phyloP scores from a whole-genome alignment of 257 asterid species.

The Lavandula angustifolia region DNA sequence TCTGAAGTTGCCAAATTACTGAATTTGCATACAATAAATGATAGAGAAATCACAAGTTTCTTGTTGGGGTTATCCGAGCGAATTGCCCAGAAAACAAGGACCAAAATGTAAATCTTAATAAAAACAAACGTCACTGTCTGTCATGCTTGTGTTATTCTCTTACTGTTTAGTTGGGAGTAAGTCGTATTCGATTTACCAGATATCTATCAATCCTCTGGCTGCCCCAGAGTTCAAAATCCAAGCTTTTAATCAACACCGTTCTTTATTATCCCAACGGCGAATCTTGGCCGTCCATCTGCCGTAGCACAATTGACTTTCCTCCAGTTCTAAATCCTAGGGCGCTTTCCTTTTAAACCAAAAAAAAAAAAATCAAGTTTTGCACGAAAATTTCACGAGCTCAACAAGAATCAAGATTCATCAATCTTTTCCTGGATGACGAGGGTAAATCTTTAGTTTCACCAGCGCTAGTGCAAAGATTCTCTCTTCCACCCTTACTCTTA shows the following conservation, averaged over 20 bases:
- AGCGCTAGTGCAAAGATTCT: conserved; percentile 25
- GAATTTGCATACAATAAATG: too few relatives aligned
- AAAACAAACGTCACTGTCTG: conserved; percentile 21
- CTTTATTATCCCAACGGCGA: neutral
- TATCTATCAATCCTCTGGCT: conserved; percentile 12
- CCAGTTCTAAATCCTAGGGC: conserved; percentile 30
- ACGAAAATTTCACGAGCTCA: conserved; percentile 32
- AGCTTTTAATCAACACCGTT: conserved; percentile 36
- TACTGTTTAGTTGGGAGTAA: too few relatives aligned
- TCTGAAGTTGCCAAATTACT: too few relatives aligned
- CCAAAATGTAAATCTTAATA: neutral
- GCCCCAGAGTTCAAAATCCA: conserved; percentile 22
- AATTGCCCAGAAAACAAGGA: neutral
- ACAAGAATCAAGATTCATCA: conserved; percentile 32
- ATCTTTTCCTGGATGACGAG: too few relatives aligned
- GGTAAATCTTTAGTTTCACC: conserved; percentile 30
- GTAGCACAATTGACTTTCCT: conserved; percentile 29
- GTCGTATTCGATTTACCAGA: neutral
- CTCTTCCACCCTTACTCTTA: neutral
- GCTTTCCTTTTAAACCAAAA: conserved; percentile 35
- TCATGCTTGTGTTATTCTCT: conserved; percentile 9
- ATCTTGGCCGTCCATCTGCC: conserved; percentile 30
- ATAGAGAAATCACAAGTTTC: too few relatives aligned
- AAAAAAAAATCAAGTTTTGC: neutral
- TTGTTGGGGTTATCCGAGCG: neutral